Base-by-base conservation (phyloP, 192 early-diverging fungal genomes). In the Coemansia sp. region DNA sequence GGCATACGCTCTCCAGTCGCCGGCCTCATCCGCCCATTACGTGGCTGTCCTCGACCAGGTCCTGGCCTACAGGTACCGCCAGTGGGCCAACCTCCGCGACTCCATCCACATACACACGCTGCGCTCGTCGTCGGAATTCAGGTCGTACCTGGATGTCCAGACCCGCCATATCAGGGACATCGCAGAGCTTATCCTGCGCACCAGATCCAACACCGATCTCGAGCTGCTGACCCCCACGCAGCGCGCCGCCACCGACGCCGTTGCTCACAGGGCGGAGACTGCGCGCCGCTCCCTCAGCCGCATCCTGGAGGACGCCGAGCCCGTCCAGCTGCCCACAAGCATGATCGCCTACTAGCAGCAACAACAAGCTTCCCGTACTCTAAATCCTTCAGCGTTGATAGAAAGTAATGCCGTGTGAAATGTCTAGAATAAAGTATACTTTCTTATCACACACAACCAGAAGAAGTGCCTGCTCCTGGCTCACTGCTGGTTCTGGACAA, bases 81-180 rank as follows among this genome's bases (percentile, higher is more conserved):
- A 95, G 68, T 95, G 93, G 93, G 87, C 83, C 65, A 92, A 94
- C 66, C 87, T 92, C 30, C 93, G 92, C 73, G 87, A 90, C 74
- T 91, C 93, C 55, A 90, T 92, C 50, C 87, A 91, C 47, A 88
- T 92, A 62, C 80, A 92, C 68, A 86, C 88, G 2, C 65, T 67
- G 15, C 85, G 89, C 86, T 57, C 94, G 89, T 75, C 90, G 85
- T 73, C 81, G 85, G 58, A 63, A 44, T 30, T 85, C 85, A 9
- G 86, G 84, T 45, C 74, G 86, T 54, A 79, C 70, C 44, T 86
- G 84, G 59, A 92, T 88, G 73, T 73, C 75, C 63, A 82, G 83
- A 64, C 87, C 74, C 28, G 75, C 74, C 42, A 66, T 48, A 72
- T 82, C 25, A 87, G 92, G 29, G 75, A 88, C 47, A 64, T 71